phyloP scores from a whole-genome alignment of 805 yeast species.

The Suhomyces tanzawaensis region DNA sequence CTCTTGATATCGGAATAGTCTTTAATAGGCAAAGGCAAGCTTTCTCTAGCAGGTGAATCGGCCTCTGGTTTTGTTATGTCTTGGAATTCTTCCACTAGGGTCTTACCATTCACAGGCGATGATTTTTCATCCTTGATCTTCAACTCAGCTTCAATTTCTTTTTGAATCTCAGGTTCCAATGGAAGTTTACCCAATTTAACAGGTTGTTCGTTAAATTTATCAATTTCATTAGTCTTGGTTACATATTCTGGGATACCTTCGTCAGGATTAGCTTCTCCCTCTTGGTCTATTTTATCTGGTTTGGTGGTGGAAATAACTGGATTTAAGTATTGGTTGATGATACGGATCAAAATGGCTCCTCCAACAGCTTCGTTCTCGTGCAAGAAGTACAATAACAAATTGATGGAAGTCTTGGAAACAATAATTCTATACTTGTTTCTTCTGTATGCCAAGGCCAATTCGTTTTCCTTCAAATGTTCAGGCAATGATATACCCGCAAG shows the following conservation, averaged over 20 bases:
- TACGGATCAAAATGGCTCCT: constrained; percentile 80
- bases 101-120: constrained; percentile 33
- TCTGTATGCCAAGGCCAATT: constrained; percentile 72
- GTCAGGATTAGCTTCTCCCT: constrained; percentile 48
- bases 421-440: constrained; percentile 69
- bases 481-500: constrained; percentile 72
- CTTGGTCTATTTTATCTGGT: constrained; percentile 40
- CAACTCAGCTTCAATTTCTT: constrained; percentile 82
- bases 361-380: constrained; percentile 93
- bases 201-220: constrained; percentile 63
- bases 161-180: constrained; percentile 76
- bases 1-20: constrained; percentile 76
- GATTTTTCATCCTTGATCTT: constrained; percentile 67
- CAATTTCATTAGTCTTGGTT: constrained; percentile 47
- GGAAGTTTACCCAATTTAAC: constrained; percentile 85
- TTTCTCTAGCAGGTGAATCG: constrained; percentile 71
- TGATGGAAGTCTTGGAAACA: constrained; percentile 81
- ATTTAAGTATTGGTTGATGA: constrained; percentile 79
- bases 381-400: constrained; percentile 76
- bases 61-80: constrained; percentile 52
- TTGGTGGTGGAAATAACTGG: constrained; percentile 43
- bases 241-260: constrained; percentile 52
- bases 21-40: constrained; percentile 82
- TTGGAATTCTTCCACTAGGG: constrained; percentile 65
- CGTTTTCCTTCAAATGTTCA: constrained; percentile 81